Evolutionary conservation across 2,329 filamentous ascomycete genomes (phyloP), one percentile per base, ranked within the genome.

Genomic region (Epichloe bromicola): DNA sequence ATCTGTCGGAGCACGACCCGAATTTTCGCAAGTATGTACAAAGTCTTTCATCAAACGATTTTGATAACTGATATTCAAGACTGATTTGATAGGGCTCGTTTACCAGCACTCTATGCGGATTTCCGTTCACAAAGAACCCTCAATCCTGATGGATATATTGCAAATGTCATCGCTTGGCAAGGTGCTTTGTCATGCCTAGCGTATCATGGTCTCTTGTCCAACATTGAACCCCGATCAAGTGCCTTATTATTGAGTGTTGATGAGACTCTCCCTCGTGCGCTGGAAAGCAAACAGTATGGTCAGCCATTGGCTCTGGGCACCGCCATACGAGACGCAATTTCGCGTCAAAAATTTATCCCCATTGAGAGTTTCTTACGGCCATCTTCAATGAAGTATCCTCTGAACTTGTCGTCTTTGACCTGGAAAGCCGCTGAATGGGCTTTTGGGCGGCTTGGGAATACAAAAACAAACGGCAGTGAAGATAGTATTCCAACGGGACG

Each of bases 51-150:
- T 20, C 17, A 17, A 14, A 5, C 12, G 37, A 26, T 40, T 26
- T 40, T 3, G 3, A 30, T 47, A 34, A 39, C 46, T 38, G n/a
- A 43, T 30, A 43, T 43, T 41, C 14, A 45, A 33, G 15, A 5
- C 6, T 19, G 20, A n/a, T 19, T 4, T n/a, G 23, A 17, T 57
- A 88, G 84, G 70, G 78, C 83, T 56, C 86, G 89, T 47, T 75
- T 95, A 12, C 83, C 87, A 12, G 90, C 88, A 5, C 80, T 95
- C 44, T 95, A 94, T 70, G 90, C 88, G 46, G 89, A 95, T 65
- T 95, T 95, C 63, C 74, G 80, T 38, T 69, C 79, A 5, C 88
- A 91, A 58, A 77, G 77, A 59, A 79, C 77, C 39, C 79, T 86
- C 20, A 95, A 95, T 62, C 87, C 88, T 1, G 88, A 94, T 65